Base-by-base conservation (phyloP, 352 stramenopile species). In the Globisporangium splendens region DNA sequence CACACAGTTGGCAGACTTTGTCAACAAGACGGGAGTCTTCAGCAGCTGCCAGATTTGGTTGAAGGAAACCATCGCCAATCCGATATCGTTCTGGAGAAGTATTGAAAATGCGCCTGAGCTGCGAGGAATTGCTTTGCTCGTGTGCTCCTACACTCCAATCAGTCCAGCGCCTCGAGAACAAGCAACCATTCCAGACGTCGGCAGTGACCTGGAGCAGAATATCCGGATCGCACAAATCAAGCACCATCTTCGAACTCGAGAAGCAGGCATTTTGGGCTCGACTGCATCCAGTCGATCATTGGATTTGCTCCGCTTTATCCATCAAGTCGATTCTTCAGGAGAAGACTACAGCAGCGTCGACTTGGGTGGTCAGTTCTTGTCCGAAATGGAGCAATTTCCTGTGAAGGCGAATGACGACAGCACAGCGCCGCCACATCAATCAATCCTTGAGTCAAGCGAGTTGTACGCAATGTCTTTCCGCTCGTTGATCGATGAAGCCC, bases 81-180 rank as follows among this genome's bases (percentile, higher is more conserved):
- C 59, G 22, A 20, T 39, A 4, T 35, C 44, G 15, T 60, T 65
- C 49, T 67, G 61, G 61, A 46, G 43, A 54, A 24, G 41, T 17
- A 28, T 67, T 11, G 22, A 59, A 20, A 14, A 14, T 5, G 48
- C 61, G 8, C 28, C 5, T 15, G 60, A 66, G 28, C 38, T 66
- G n/a, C 60, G 53, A 31, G 17, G 44, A 21, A 20, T 67, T 7
- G 55, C 61, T 33, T 24, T 63, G 42, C 41, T 54, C 7, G 48
- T 67, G 33, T 67, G 55, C 42, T 54, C 46, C 33, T 63, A 54
- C n/a, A 22, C 55, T 15, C 55, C 55, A 13, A 21, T 21, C 1
- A 50, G 54, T 46, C 61, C 61, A 11, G 12, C 54, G 15, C 22
- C 18, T 18, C 33, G 17, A 24, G 31, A 41, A 14, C 6, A 48